Evolutionary conservation across 225 moss, liverwort and hornwort genomes (phyloP), one percentile per base, ranked within the genome.

Genomic region (Rhytidiadelphus loreus): DNA sequence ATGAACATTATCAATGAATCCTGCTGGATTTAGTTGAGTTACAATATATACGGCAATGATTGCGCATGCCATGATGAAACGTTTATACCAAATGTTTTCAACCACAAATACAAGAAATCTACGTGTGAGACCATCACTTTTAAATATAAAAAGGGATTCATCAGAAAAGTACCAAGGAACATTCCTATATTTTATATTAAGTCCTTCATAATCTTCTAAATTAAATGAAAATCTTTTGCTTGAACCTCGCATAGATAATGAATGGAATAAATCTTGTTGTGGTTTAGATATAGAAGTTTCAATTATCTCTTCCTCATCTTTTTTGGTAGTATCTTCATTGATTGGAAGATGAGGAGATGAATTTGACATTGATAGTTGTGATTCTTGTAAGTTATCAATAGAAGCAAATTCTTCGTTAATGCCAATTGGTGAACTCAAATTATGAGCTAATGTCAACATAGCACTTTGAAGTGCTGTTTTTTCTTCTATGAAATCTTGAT

Each of bases 381-480:
- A 73, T 89, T 91, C 88, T 86, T 90, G 86, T 37, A 16, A 81
- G 6, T 23, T 61, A 66, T 80, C 57, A 63, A 33, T 56, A 64
- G 83, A 44, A 68, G n/a, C 2, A 50, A 65, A 33, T 56, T 88
- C 35, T 44, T 37, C 75, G 22, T 85, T 48, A 9, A 50, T 19
- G 20, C 65, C 32, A 74, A 39, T 16, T 60, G 92, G 92, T 43
- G 89, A 61, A 75, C 87, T 93, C 22, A 96, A 87, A 25, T 96
- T 96, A 82, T 93, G 75, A 39, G 93, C 93, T 69, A 98, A 91
- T 84, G 90, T 64, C 43, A 98, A 82, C 73, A 98, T 90, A 44
- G 98, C 96, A 86, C 93, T 93, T 87, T 98, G 98, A 35, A 98
- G 90, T 60, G 93, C 93, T 58, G 96, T 96, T 77, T 92, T 95